Base-by-base conservation (phyloP, 2,329 filamentous ascomycete genomes). In the Sarocladiaceae sp. region DNA sequence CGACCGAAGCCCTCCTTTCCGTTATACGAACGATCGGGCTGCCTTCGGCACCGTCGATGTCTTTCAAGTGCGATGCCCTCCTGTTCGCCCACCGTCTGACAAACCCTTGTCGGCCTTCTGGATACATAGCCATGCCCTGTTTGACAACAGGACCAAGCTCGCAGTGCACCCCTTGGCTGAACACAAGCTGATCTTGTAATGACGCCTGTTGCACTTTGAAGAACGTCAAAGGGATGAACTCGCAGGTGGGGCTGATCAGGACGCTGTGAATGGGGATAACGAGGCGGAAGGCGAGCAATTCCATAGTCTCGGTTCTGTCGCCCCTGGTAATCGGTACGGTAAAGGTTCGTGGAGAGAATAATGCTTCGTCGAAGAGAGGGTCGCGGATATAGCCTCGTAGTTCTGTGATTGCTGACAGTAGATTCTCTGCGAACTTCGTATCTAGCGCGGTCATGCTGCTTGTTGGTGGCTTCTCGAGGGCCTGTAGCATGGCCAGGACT, bases 161-260 rank as follows among this genome's bases (percentile, higher is more conserved):
- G 55, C 79, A 76, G 59, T 84, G 79, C 2, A 86, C 74, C 28
- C 76, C 75, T 53, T 80, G 76, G 1, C 78, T 75, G 59, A 89
- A 88, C 2, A 75, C 76, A 4, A 80, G 73, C 40, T 83, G 76
- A 0, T 75, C 71, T 58, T 83, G 78, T n/a, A 46, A 20, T 0
- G 81, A 75, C 55, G 85, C 77, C 64, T 89, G 86, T 53, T 84
- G 83, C 7, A 79, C 72, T 57, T 80, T 83, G 70, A 88, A 88
- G 57, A 88, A 82, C 40, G 70, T 77, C 26, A 88, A 68, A 0
- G 86, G 83, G 1, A 79, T 73, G 57, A 86, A 86, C 52, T 77
- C 73, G 60, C 80, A 78, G 25, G 75, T 74, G 1, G 76, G 69
- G 20, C 76, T 75, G 2, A 70, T 68, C 8, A 79, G 64, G 29